Conservation (phyloP, 164 flowering plant species). For the grape (Vitis vinifera) region ASM3070453v1 NC_081823.1:2124001-2124500, state of each 20-base stretch:
- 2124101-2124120: background rate
- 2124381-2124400: slow-evolving; percentile 66
- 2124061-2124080: slow-evolving; percentile 4
- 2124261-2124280: slow-evolving; percentile 86
- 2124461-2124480: slow-evolving; percentile 54
- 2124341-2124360: slow-evolving; percentile 74
- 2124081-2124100: background rate
- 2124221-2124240: slow-evolving; percentile 96
- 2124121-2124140: too few relatives aligned
- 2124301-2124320: slow-evolving; percentile 79
- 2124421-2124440: slow-evolving; percentile 69
- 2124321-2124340: slow-evolving; percentile 55
- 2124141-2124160: background rate
- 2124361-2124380: slow-evolving; percentile 87
- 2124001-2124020: slow-evolving; percentile 83
- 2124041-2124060: slow-evolving; percentile 78
- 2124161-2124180: slow-evolving; percentile 4
- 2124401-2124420: slow-evolving; percentile 85
- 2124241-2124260: slow-evolving; percentile 93
- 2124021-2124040: slow-evolving; percentile 78
- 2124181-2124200: slow-evolving; percentile 67
- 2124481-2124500: slow-evolving; percentile 41
- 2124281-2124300: slow-evolving; percentile 77
- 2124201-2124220: slow-evolving; percentile 93
- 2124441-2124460: slow-evolving; percentile 83